Evolutionary conservation across 2,329 filamentous ascomycete genomes (phyloP).

Genomic region (Ustulina deusta): DNA sequence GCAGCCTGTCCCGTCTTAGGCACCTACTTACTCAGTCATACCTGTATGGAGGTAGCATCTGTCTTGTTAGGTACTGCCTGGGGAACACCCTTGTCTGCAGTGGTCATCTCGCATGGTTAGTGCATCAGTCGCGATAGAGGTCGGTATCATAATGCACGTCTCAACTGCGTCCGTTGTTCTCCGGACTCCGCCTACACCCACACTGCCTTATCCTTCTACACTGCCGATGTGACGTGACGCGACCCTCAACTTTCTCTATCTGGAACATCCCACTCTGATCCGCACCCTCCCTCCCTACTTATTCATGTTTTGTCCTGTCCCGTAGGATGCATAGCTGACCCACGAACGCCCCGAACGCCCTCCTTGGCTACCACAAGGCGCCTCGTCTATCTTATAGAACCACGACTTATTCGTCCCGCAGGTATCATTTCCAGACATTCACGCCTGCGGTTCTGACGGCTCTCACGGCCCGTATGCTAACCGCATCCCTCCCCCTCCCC

Average conservation of each 20-base stretch:
- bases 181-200: background rate
- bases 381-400: conserved; percentile 31
- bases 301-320: background rate
- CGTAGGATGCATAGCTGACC: conserved; percentile 12
- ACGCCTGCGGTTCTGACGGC: conserved; percentile 34
- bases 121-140: conserved; percentile 26
- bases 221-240: conserved; percentile 24
- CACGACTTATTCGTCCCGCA: conserved; percentile 23
- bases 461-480: background rate
- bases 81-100: conserved; percentile 1
- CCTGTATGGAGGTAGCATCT: no score
- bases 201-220: no score
- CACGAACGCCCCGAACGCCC: conserved; percentile 37
- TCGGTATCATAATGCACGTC: background rate
- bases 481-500: background rate
- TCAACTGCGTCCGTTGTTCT: background rate
- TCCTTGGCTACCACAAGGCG: conserved; percentile 42
- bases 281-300: conserved; percentile 10
- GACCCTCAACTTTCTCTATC: conserved; percentile 30
- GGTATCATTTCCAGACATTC: conserved; percentile 33
- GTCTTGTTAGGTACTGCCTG: background rate
- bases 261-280: conserved; percentile 39
- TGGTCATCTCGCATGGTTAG: background rate
- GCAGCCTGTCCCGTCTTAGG: background rate
- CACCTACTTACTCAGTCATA: no score